Evolutionary conservation across 139 green algal species (phyloP).

Genomic region (Edaphochlamys debaryana): DNA sequence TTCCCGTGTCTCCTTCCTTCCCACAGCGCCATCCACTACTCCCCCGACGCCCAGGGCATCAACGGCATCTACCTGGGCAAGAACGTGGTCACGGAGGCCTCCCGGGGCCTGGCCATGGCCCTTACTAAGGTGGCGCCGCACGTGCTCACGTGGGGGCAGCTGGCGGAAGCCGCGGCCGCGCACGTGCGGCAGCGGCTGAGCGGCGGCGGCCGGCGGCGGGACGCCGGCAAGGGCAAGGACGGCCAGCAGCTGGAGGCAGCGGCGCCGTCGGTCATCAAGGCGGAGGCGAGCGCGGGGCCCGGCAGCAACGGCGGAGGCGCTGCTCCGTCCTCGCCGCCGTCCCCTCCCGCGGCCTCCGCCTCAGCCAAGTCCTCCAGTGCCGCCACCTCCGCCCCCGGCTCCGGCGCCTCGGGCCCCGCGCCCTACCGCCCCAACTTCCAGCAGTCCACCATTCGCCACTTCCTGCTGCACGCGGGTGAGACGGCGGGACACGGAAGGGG

Average conservation of each 20-base stretch:
- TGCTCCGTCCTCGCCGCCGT: too few species aligned
- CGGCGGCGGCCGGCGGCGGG: not conserved
- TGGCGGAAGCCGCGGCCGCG: not conserved
- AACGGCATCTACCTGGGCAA: conserved; percentile 66
- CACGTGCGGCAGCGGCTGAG: not conserved
- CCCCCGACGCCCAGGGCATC: conserved; percentile 52
- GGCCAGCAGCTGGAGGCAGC: not conserved
- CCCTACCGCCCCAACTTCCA: conserved; percentile 56
- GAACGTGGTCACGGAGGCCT: conserved; percentile 64
- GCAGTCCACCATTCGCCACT: conserved; percentile 54
- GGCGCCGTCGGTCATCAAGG: not conserved
- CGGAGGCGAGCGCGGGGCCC: too few species aligned
- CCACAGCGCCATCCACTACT: conserved; percentile 59
- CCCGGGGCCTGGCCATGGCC: not conserved
- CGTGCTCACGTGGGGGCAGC: conserved; percentile 39
- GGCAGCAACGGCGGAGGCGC: too few species aligned
- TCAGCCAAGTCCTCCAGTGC: too few species aligned
- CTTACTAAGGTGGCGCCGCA: conserved; percentile 23
- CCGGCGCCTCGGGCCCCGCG: conserved; percentile 2
- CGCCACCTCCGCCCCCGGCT: too few species aligned
- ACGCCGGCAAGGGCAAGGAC: not conserved
- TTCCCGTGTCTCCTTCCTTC: not conserved
- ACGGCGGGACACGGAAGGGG: too few species aligned
- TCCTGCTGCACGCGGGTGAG: conserved; percentile 69
- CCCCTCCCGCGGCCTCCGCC: too few species aligned